Evolutionary conservation across 2,329 filamentous ascomycete genomes (phyloP), one percentile per base, ranked within the genome.

Genomic region (Fusarium newnesense): DNA sequence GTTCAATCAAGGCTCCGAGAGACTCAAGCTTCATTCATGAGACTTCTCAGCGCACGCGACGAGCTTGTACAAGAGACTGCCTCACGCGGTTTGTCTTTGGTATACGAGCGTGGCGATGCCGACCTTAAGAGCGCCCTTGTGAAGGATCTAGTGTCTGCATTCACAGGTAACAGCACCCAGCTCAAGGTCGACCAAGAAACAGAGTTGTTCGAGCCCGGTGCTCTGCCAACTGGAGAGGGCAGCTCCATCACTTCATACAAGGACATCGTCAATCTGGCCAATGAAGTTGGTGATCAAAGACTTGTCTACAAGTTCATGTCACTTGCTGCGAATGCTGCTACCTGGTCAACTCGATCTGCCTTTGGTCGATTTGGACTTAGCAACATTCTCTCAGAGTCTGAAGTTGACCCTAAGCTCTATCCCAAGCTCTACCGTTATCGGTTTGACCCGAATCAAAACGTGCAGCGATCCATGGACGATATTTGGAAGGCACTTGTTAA

Each of bases 251-350:
- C 94, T 0, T 98, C 96, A 0, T 99, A 99, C 85, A 97, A 97
- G 80, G 96, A 99, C 79, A 98, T 99, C 74, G 93, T 99, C 81
- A 96, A 88, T 75, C 86, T 99, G 53, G 96, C 96, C n/a, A 94
- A 96, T 47, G 96, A 99, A 83, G 95, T 98, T 39, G 96, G 96
- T 16, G 96, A 99, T 78, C 96, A 96, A 66, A 95, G 93, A 75
- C 86, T 99, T n/a, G 94, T 98, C 2, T 99, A 99, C 85, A 94
- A 95, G 69, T 98, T 99, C 84, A 99, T 99, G 96, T 96, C 95
- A 1, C 87, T 99, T 75, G 96, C 96, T 6, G 94, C 95, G 4
- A 97, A 98, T 78, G 97, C 97, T 53, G 95, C 95, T 2, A 97
- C 97, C 21, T 99, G 96, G 96, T 96, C 95, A 4, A 97, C 95